A percentile compares a stretch with the other conserved stretches of the same genome.
These are phyloP conservation scores for Quercus wislizeni DNA, from an alignment of 306 rosid genomes.

Conservation along the genomic window DNA sequence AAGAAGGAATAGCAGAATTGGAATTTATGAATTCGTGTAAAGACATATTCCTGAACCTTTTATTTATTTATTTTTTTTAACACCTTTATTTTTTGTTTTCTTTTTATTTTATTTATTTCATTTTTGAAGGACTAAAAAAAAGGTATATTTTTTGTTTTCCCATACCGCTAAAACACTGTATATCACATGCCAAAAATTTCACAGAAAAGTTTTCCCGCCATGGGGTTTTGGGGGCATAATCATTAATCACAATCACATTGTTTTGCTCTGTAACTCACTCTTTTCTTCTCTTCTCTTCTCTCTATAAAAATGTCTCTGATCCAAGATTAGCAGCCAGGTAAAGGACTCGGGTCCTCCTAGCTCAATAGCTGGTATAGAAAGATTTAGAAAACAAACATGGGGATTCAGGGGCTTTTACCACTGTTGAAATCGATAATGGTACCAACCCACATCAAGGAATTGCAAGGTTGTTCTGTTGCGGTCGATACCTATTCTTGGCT, in stretches of 20 bases:
- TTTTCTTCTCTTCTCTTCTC: neutral
- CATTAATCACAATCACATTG: neutral
- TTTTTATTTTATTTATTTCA: no score
- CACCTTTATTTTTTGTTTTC: no score
- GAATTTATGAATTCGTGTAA: no score
- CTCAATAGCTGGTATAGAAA: neutral
- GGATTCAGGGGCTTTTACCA: slow-evolving; percentile 88
- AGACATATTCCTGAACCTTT: no score
- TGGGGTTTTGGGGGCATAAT: neutral
- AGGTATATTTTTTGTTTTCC: no score
- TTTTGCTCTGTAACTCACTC: neutral
- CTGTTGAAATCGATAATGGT: slow-evolving; percentile 79
- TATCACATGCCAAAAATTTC: no score
- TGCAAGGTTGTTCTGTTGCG: slow-evolving; percentile 66
- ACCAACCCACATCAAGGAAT: slow-evolving; percentile 76
- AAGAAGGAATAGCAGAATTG: no score
- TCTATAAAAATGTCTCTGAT: neutral
- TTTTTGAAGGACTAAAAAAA: no score
- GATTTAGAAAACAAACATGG: slow-evolving; percentile 44
- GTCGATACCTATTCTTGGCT: slow-evolving; percentile 97
- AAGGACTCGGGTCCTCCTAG: neutral
- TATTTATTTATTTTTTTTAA: no score
- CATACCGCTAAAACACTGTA: no score
- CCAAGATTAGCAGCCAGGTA: neutral
- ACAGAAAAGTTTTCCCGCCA: slow-evolving; percentile 16